Base-by-base conservation (phyloP, 208 protist genomes). In the Trypanosoma melophagium region DNA sequence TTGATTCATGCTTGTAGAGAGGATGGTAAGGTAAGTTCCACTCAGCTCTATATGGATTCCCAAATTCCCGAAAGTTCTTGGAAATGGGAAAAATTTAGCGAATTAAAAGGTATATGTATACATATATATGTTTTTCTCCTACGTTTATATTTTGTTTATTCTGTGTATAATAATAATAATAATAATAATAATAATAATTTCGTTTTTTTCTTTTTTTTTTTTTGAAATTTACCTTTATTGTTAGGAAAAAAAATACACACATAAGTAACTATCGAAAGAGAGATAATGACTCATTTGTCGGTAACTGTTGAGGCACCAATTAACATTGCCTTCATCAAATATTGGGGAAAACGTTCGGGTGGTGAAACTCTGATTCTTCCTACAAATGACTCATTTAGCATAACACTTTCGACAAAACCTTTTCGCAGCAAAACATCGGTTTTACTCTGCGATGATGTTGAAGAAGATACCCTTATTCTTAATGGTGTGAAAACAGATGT, bases 291-390 rank as follows among this genome's bases (percentile, higher is more conserved):
- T 16, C 50, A 65, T 7, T 45, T 54, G 59, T 64, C 68, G 24
- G 81, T 87, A 10, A 98, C 97, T 21, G 97, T 97, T 21, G 86
- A 89, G 71, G 97, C 97, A 25, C 98, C 97, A 7, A 98, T 99
- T 53, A 99, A 99, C 83, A 99, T 99, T 75, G 98, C 98, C 28
- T 97, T 99, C 57, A 98, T 99, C 76, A 99, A 99, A 87, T 99
- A 99, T 81, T 99, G 98, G 98, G 98, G 98, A 50, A 99, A 99
- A 85, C 90, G 95, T 60, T 94, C 99, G 69, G 91, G 89, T 19
- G 90, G 94, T 89, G 77, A 98, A 76, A 87, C 79, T 60, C 75
- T 93, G 0, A 95, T 94, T 89, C 69, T 91, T 31, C 98, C 98
- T 14, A 92, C 96, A 28, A 99, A 99, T 74, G 93, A 94, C 31